A percentile compares a stretch with the other conserved stretches of the same genome.
Evolutionary conservation across 2,329 filamentous ascomycete species (phyloP).

Genomic region (Diaporthe sp.): DNA sequence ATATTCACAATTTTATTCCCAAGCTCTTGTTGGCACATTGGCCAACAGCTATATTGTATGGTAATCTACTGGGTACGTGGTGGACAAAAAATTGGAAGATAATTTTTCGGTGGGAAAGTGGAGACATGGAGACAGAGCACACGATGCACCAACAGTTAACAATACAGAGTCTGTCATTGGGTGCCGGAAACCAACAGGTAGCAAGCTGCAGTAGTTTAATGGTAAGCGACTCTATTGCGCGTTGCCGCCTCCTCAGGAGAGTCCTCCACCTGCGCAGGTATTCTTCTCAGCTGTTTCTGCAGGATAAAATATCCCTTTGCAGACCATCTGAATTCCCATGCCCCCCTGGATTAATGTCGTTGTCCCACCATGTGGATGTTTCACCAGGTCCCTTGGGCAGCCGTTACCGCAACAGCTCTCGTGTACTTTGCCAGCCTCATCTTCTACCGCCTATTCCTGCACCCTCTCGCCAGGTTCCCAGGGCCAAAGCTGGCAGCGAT

Average conservation of each 20-base stretch:
- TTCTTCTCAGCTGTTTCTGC: background rate
- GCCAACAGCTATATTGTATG: background rate
- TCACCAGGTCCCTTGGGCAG: background rate
- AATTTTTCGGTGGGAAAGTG: too few species aligned
- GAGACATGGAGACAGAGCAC: background rate
- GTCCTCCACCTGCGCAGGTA: too few species aligned
- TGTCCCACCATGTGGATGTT: background rate
- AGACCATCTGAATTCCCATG: background rate
- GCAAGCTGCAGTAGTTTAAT: too few species aligned
- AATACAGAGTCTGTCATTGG: background rate
- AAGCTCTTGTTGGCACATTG: background rate
- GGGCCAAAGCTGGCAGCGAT: constrained; percentile 56
- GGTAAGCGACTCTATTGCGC: too few species aligned
- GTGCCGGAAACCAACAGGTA: too few species aligned
- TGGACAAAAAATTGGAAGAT: background rate
- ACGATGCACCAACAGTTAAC: background rate
- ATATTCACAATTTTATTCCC: background rate
- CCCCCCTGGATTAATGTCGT: background rate
- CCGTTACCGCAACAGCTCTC: background rate
- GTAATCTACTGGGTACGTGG: background rate
- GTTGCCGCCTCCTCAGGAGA: too few species aligned
- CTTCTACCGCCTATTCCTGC: constrained; percentile 52
- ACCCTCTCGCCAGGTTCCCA: constrained; percentile 55
- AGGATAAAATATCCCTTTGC: background rate
- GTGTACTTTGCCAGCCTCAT: constrained; percentile 7